Conservation (phyloP, 352 stramenopile genomes). For the Albugo laibachii region DNA sequence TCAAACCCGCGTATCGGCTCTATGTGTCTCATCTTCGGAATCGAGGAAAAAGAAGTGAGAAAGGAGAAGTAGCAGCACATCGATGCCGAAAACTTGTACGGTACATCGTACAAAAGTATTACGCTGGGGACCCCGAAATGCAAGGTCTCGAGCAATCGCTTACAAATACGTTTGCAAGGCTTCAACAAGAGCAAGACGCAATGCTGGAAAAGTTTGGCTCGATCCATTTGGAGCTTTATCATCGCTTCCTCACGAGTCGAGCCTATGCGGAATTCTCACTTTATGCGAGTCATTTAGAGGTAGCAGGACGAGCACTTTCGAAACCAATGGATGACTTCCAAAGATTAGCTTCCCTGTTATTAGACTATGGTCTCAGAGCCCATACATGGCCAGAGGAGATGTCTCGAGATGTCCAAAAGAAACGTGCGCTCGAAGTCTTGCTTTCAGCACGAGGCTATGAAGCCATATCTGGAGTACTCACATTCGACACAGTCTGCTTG, state of each 20-base stretch:
- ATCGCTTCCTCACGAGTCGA: constrained; percentile 69
- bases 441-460: constrained; percentile 48
- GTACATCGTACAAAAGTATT: constrained; percentile 77
- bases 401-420: constrained; percentile 23
- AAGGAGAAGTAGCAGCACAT: constrained; percentile 41
- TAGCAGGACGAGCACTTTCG: constrained; percentile 7
- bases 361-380: constrained; percentile 61
- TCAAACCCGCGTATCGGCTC: constrained; percentile 58
- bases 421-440: constrained; percentile 53
- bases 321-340: constrained; percentile 59
- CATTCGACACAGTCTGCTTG: constrained; percentile 38
- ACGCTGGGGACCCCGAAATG: constrained; percentile 53
- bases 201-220: constrained; percentile 71
- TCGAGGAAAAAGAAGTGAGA: constrained; percentile 8
- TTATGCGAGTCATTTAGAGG: constrained; percentile 17
- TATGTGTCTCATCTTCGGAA: constrained; percentile 49
- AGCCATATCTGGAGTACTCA: constrained; percentile 51
- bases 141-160: constrained; percentile 44
- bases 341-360: constrained; percentile 36
- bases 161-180: constrained; percentile 27
- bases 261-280: constrained; percentile 70
- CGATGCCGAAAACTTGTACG: constrained; percentile 49
- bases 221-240: constrained; percentile 70
- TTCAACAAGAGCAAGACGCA: constrained; percentile 63
- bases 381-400: constrained; percentile 45